Evolutionary conservation across 2,329 filamentous ascomycete species (phyloP), one percentile per base, ranked within the genome.

Genomic region (Cladosporium cucumerinum): DNA sequence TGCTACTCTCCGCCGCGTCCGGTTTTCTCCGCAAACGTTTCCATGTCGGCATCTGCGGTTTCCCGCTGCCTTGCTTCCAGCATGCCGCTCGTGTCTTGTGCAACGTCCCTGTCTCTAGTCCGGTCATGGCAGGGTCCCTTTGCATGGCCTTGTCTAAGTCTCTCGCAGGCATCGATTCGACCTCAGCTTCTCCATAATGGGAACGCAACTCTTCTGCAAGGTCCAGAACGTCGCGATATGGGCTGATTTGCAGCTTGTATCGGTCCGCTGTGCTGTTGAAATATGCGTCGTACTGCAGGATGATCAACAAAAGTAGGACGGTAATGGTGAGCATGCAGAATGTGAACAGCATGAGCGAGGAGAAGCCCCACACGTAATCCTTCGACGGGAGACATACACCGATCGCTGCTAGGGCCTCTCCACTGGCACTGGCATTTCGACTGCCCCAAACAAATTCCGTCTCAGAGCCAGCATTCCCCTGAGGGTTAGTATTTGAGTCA

Each of bases 181-280:
- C 57, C 3, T 54, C 63, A 32, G 61, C 52, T 11, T 30, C 59
- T n/a, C 60, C 65, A 18, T 65, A 26, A 23, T 65, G 59, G 3
- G 60, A 23, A n/a, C 58, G 54, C n/a, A 68, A 43, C 25, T 65
- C 63, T 32, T 57, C 32, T 25, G 66, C 66, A 16, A 60, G 58
- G 28, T 66, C 65, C 18, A 68, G 65, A 39, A 68, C 63, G 21
- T 68, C 66, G 39, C 65, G 62, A 26, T 68, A 60, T 10, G 65
- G 61, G 4, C 59, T 63, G 48, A 62, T 61, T 11, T 46, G n/a
- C 23, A 65, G 80, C 71, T 85, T 86, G 67, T 82, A 84, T 64
- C 82, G 80, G 0, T 83, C 84, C 0, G 80, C 79, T 0, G 85
- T 72, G 65, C 86, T 85, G 73, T 85, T 85, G 10, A 23, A 48